These are phyloP conservation scores for Trypanosoma brucei DNA, from an alignment of 208 protist genomes.

Conservation along the genomic window DNA sequence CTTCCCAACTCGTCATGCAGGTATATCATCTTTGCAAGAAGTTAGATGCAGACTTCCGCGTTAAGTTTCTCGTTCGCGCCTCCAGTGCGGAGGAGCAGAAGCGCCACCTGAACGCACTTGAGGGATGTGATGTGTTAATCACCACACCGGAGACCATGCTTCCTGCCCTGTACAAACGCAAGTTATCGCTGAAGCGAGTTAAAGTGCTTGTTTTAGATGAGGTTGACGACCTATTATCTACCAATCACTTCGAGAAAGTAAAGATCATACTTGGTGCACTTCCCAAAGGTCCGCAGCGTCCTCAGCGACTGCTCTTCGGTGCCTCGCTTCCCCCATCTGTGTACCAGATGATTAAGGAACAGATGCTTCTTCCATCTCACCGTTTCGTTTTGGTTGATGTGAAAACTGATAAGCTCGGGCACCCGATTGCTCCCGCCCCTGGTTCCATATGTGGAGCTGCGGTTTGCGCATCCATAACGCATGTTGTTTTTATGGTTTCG, in stretches of 20 bases:
- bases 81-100: constrained; percentile 64
- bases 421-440: constrained; percentile 6
- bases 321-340: constrained; percentile 67
- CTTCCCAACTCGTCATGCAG: constrained; percentile 58
- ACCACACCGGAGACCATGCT: constrained; percentile 72
- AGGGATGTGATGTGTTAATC: constrained; percentile 70
- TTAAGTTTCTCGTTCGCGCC: constrained; percentile 65
- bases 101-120: constrained; percentile 44
- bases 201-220: constrained; percentile 77
- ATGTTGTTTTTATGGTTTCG: constrained; percentile 68
- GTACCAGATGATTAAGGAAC: constrained; percentile 72
- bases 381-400: constrained; percentile 75
- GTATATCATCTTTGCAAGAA: constrained; percentile 37
- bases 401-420: constrained; percentile 25
- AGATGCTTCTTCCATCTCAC: constrained; percentile 70
- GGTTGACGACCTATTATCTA: constrained; percentile 73
- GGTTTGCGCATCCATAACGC: constrained; percentile 22
- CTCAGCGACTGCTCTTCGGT: constrained; percentile 68
- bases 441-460: neutral
- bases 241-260: constrained; percentile 81
- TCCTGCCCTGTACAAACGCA: constrained; percentile 59
- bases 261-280: constrained; percentile 77
- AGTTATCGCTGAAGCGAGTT: constrained; percentile 56
- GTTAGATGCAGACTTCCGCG: constrained; percentile 40
- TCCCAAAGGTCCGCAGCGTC: constrained; percentile 51